Evolutionary conservation across 345 rosid species (phyloP).

Genomic region (Eucalyptus tenuipes): DNA sequence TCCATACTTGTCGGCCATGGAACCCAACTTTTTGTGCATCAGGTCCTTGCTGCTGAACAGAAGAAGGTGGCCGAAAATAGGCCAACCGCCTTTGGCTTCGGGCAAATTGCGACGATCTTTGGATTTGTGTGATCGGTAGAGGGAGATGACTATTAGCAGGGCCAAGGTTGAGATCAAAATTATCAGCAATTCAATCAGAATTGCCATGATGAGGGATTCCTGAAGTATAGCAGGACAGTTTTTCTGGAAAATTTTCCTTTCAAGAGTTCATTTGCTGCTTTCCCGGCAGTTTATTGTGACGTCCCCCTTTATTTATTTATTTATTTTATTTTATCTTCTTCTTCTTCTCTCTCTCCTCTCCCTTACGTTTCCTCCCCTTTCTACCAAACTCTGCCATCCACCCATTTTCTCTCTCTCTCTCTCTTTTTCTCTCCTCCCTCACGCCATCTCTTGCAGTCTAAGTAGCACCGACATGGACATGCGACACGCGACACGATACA

Average conservation of each 20-base stretch:
- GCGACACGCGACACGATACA: too few species aligned
- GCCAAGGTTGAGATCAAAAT: background rate
- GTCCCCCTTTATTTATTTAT: too few species aligned
- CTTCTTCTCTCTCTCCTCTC: too few species aligned
- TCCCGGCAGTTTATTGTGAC: background rate
- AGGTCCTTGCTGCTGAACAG: constrained; percentile 5
- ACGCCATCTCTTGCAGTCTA: too few species aligned
- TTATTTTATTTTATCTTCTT: too few species aligned
- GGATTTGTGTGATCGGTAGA: background rate
- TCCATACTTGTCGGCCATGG: constrained; percentile 23
- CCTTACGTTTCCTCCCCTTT: too few species aligned
- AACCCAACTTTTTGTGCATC: background rate
- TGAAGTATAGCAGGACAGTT: background rate
- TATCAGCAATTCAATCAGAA: background rate
- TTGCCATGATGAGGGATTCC: background rate
- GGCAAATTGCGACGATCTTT: background rate
- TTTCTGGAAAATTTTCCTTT: background rate
- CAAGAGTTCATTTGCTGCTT: background rate
- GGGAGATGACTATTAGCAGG: background rate
- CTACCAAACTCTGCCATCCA: too few species aligned
- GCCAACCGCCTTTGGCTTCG: constrained; percentile 19
- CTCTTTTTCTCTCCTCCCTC: too few species aligned
- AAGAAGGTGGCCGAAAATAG: constrained; percentile 24
- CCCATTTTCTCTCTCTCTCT: too few species aligned
- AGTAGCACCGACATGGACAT: too few species aligned